Evolutionary conservation across 495 filamentous ascomycete genomes (phyloP).

Genomic region (Niebla homalea): DNA sequence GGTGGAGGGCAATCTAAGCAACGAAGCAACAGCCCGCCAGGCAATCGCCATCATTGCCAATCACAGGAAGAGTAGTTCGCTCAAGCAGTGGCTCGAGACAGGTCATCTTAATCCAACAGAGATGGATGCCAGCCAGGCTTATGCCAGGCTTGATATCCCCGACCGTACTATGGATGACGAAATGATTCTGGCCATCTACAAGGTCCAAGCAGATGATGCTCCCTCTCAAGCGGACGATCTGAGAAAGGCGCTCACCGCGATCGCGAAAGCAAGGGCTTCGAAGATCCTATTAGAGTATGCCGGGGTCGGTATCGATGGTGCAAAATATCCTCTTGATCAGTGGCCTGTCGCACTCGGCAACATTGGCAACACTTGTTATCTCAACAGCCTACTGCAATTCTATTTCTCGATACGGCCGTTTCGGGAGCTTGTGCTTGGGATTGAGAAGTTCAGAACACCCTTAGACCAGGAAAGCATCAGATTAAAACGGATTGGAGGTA

Average conservation of each 20-base stretch:
- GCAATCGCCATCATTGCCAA: conserved; percentile 46
- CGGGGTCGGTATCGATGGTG: conserved; percentile 22
- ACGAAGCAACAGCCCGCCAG: conserved; percentile 35
- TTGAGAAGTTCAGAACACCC: conserved; percentile 53
- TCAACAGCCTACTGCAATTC: conserved; percentile 93
- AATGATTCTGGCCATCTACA: conserved; percentile 37
- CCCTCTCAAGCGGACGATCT: conserved; percentile 36
- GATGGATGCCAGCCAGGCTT: conserved; percentile 47
- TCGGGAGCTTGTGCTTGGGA: conserved; percentile 63
- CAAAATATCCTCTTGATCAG: conserved; percentile 25
- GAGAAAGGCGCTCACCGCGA: conserved; percentile 34
- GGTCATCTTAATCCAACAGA: conserved; percentile 37
- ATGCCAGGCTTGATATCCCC: conserved; percentile 39
- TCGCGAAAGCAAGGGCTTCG: conserved; percentile 37
- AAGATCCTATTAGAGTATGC: conserved; percentile 20
- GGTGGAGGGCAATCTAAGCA: conserved; percentile 37
- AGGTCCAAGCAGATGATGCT: conserved; percentile 35
- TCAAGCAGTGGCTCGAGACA: conserved; percentile 42
- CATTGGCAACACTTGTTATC: conserved; percentile 94
- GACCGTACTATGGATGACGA: conserved; percentile 39
- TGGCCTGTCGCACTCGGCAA: conserved; percentile 80
- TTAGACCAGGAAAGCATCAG: conserved; percentile 43
- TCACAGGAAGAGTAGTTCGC: conserved; percentile 36
- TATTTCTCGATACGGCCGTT: conserved; percentile 80
- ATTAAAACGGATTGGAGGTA: conserved; percentile 52